phyloP scores from a whole-genome alignment of 2,329 filamentous ascomycete species.

The Phialocephala subalpina region DNA sequence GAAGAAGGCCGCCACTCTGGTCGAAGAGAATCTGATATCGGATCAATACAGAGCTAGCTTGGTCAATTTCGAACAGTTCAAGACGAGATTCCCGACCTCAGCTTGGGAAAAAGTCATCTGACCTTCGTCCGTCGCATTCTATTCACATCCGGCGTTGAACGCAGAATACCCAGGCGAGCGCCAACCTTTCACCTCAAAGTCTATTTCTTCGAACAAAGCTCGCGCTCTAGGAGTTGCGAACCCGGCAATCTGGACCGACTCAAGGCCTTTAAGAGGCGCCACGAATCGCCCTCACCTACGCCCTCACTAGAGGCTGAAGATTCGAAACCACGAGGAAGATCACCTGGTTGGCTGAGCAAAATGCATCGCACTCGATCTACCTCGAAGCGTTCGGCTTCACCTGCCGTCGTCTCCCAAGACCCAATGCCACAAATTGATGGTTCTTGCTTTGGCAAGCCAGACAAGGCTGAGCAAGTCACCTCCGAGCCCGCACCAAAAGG shows the following conservation, averaged over 20 bases:
- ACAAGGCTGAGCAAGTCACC: constrained; percentile 18
- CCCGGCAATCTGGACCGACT: constrained; percentile 40
- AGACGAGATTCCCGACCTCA: not conserved
- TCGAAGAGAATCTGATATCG: constrained; percentile 5
- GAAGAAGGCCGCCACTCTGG: not conserved
- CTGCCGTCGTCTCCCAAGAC: constrained; percentile 24
- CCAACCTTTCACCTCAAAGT: constrained; percentile 10
- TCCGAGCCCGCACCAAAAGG: constrained; percentile 4
- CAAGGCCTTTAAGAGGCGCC: constrained; percentile 42
- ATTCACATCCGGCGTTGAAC: not conserved
- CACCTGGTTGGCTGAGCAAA: constrained; percentile 41
- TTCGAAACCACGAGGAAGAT: constrained; percentile 33
- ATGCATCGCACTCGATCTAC: constrained; percentile 39
- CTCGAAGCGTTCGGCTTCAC: constrained; percentile 38
- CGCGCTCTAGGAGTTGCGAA: constrained; percentile 28
- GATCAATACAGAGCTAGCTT: not conserved
- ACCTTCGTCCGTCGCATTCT: constrained; percentile 17
- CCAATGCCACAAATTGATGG: constrained; percentile 29
- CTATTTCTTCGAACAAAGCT: constrained; percentile 11
- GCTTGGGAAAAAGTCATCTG: constrained; percentile 22
- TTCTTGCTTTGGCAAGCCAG: constrained; percentile 26
- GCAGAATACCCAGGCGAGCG: constrained; percentile 18
- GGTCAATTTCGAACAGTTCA: not conserved
- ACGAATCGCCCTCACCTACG: constrained; percentile 35
- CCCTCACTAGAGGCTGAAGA: constrained; percentile 25